Conservation (phyloP, 2,329 filamentous ascomycete species). For the Seiridium cupressi region DNA sequence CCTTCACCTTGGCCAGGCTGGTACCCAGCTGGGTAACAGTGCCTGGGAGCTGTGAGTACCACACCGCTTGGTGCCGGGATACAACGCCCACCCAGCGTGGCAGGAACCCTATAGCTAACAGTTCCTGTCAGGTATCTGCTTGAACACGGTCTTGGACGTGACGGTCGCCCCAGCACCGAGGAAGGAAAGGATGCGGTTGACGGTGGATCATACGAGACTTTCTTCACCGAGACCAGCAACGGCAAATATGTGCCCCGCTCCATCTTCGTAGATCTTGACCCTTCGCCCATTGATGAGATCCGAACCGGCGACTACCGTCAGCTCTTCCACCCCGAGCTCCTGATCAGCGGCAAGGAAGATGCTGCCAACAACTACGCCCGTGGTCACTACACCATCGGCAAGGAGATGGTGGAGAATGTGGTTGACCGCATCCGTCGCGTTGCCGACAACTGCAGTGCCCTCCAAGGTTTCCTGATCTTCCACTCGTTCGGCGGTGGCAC, state of each 20-base stretch:
- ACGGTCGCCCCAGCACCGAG: conserved; percentile 63
- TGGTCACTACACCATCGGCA: conserved; percentile 74
- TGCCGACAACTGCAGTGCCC: conserved; percentile 69
- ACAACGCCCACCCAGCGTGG: neutral
- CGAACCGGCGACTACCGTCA: conserved; percentile 66
- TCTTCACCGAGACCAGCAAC: conserved; percentile 70
- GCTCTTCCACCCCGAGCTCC: conserved; percentile 70
- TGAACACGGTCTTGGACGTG: conserved; percentile 66
- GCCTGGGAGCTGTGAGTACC: conserved; percentile 71
- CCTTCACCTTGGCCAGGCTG: conserved; percentile 66
- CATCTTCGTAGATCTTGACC: conserved; percentile 71
- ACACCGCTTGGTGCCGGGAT: conserved; percentile 20
- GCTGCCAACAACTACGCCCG: conserved; percentile 76
- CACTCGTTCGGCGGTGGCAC: conserved; percentile 74
- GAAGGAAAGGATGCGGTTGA: conserved; percentile 55
- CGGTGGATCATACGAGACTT: conserved; percentile 67
- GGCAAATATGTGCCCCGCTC: conserved; percentile 73
- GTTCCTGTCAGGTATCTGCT: conserved; percentile 59
- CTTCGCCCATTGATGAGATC: conserved; percentile 73
- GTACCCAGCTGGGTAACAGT: conserved; percentile 72
- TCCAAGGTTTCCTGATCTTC: conserved; percentile 73
- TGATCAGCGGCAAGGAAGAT: conserved; percentile 75
- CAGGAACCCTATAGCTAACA: neutral
- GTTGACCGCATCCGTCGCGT: conserved; percentile 70
- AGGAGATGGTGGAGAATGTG: conserved; percentile 71